Percentiles rank a stretch among this genome's conserved stretches.
Conservation (phyloP, 2,329 filamentous ascomycete genomes). For the Aureobasidium sp. region DNA sequence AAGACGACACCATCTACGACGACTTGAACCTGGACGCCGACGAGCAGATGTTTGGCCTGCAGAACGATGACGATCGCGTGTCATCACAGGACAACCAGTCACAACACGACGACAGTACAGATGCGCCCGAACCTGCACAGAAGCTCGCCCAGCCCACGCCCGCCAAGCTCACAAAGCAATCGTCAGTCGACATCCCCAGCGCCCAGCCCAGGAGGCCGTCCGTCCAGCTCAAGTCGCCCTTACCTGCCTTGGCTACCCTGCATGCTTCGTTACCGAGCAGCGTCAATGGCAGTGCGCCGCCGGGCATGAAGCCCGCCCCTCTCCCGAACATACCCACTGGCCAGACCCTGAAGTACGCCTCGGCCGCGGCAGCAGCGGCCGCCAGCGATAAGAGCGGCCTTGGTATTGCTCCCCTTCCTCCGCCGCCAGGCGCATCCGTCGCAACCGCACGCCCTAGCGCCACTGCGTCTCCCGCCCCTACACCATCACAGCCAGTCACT, state of each 20-base stretch:
- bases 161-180: constrained; percentile 50
- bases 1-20: constrained; percentile 93
- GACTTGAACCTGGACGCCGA: constrained; percentile 89
- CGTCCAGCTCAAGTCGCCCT: constrained; percentile 82
- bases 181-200: constrained; percentile 51
- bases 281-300: constrained; percentile 53
- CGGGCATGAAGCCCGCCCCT: constrained; percentile 83
- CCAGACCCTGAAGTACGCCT: constrained; percentile 93
- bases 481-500: constrained; percentile 43
- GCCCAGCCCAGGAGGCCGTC: constrained; percentile 65
- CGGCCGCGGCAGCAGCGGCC: constrained; percentile 86
- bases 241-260: constrained; percentile 86
- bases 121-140: constrained; percentile 34
- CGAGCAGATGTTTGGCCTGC: constrained; percentile 78
- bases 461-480: constrained; percentile 50
- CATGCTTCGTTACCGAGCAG: constrained; percentile 63
- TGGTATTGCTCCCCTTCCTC: constrained; percentile 87
- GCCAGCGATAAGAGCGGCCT: constrained; percentile 82
- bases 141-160: constrained; percentile 5
- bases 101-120: constrained; percentile 72
- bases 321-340: constrained; percentile 76
- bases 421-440: constrained; percentile 60
- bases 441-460: constrained; percentile 48
- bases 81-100: constrained; percentile 97
- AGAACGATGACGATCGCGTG: constrained; percentile 70